Percentiles rank a stretch among this genome's conserved stretches.
phyloP scores from a whole-genome alignment of 208 protist genomes.

The Blechomonas ayalai region DNA sequence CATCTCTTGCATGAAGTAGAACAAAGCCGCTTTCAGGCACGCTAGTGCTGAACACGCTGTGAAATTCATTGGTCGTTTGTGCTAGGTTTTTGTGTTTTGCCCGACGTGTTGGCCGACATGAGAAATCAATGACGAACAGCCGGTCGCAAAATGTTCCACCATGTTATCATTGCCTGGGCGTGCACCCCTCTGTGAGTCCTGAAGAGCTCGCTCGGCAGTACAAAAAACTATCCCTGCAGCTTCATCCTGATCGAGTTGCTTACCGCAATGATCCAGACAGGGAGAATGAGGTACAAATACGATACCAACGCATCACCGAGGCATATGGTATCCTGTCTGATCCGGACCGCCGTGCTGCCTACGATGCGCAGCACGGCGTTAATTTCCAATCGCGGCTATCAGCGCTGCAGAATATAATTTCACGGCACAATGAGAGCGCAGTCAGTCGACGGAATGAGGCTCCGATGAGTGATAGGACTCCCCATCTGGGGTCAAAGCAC shows the following conservation, averaged over 20 bases:
- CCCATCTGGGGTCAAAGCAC: background rate
- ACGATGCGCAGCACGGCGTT: constrained; percentile 64
- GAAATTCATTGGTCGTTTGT: no score
- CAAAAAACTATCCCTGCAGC: constrained; percentile 51
- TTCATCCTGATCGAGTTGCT: constrained; percentile 71
- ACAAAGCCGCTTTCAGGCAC: no score
- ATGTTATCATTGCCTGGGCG: constrained; percentile 64
- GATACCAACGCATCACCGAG: constrained; percentile 63
- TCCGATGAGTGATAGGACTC: no score
- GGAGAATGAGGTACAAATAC: constrained; percentile 21
- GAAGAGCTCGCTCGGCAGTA: constrained; percentile 53
- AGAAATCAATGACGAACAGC: no score
- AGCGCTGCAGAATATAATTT: constrained; percentile 23
- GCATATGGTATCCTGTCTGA: constrained; percentile 74
- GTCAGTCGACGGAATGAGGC: no score
- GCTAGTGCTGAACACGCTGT: no score
- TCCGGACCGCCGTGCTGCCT: constrained; percentile 39
- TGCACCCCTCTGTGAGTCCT: constrained; percentile 34
- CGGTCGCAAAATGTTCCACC: constrained; percentile 20
- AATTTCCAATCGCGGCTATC: constrained; percentile 52
- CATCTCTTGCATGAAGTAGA: no score
- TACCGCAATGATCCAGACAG: constrained; percentile 21
- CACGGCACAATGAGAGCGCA: constrained; percentile 36
- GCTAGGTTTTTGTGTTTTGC: no score
- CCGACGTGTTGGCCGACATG: no score